Evolutionary conservation across 192 early-diverging fungal species (phyloP).

Genomic region (Coemansia sp.): DNA sequence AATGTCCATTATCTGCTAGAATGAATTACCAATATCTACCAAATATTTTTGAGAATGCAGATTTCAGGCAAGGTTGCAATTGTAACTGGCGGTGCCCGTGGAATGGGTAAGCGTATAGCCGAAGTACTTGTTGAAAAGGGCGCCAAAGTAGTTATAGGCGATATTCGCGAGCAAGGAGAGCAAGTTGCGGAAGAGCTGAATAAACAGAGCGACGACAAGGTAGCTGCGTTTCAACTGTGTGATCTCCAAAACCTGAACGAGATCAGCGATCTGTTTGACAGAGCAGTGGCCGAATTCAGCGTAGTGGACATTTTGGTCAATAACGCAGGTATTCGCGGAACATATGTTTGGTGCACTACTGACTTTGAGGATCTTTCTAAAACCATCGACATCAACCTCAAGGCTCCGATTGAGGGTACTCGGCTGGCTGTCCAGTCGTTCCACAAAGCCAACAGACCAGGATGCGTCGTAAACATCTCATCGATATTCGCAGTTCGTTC

Average conservation of each 20-base stretch:
- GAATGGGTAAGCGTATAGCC: constrained; percentile 61
- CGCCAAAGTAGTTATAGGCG: constrained; percentile 60
- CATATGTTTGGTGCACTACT: constrained; percentile 33
- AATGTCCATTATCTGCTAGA: no score
- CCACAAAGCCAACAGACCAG: constrained; percentile 38
- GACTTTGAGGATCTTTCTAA: constrained; percentile 51
- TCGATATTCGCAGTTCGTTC: constrained; percentile 60
- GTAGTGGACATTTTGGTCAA: constrained; percentile 57
- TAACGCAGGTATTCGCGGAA: constrained; percentile 59
- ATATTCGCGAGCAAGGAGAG: constrained; percentile 47
- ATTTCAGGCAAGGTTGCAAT: constrained; percentile 58
- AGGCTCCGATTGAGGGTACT: constrained; percentile 71
- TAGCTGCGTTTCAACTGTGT: constrained; percentile 45
- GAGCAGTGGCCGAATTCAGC: constrained; percentile 56
- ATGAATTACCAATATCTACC: no score
- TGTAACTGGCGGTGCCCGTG: constrained; percentile 65
- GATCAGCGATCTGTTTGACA: constrained; percentile 29
- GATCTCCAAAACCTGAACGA: constrained; percentile 49
- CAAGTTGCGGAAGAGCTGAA: constrained; percentile 36
- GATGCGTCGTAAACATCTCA: constrained; percentile 69
- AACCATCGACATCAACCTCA: constrained; percentile 68
- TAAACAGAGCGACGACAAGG: neutral
- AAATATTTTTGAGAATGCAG: constrained; percentile 6
- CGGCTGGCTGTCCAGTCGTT: constrained; percentile 61
- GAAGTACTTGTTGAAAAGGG: constrained; percentile 57